A percentile compares a stretch with the other conserved stretches of the same genome.
These are phyloP conservation scores for Hyaloscypha finlandica DNA, from an alignment of 495 filamentous ascomycete genomes.

Conservation along the genomic window DNA sequence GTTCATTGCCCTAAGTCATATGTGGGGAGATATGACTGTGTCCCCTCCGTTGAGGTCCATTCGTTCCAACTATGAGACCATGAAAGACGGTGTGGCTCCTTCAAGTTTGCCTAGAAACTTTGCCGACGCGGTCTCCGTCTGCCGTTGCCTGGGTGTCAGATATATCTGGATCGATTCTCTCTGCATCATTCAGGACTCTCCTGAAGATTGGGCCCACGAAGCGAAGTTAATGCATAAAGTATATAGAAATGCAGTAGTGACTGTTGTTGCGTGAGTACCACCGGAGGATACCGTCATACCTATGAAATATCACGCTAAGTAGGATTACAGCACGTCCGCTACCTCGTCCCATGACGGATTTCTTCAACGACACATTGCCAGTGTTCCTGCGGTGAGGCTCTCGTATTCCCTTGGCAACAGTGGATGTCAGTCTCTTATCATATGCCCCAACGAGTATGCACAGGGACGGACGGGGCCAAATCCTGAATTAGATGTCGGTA, in stretches of 20 bases:
- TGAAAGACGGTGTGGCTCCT: constrained; percentile 14
- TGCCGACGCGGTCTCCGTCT: constrained; percentile 3
- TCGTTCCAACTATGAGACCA: constrained; percentile 3
- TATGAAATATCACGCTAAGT: constrained; percentile 1
- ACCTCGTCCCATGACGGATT: constrained; percentile 26
- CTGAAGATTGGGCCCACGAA: constrained; percentile 22
- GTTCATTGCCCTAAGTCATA: constrained; percentile 26
- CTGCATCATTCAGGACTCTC: constrained; percentile 23
- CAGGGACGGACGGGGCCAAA: neutral
- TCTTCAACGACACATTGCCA: constrained; percentile 21
- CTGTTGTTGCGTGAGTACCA: constrained; percentile 25
- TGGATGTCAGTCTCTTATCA: constrained; percentile 8
- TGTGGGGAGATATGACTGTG: constrained; percentile 24
- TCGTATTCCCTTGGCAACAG: constrained; percentile 3
- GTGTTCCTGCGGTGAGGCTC: constrained; percentile 14
- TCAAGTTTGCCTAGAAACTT: constrained; percentile 2
- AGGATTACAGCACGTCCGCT: constrained; percentile 20
- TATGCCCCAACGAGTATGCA: constrained; percentile 5
- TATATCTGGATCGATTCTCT: constrained; percentile 16
- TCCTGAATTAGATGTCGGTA: constrained; percentile 3
- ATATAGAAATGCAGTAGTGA: constrained; percentile 22
- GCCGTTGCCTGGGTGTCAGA: constrained; percentile 3
- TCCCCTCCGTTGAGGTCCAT: constrained; percentile 3
- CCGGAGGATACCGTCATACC: constrained; percentile 2
- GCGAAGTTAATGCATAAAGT: constrained; percentile 21